phyloP scores from a whole-genome alignment of 345 rosid species.

The Garcia nutans region DNA sequence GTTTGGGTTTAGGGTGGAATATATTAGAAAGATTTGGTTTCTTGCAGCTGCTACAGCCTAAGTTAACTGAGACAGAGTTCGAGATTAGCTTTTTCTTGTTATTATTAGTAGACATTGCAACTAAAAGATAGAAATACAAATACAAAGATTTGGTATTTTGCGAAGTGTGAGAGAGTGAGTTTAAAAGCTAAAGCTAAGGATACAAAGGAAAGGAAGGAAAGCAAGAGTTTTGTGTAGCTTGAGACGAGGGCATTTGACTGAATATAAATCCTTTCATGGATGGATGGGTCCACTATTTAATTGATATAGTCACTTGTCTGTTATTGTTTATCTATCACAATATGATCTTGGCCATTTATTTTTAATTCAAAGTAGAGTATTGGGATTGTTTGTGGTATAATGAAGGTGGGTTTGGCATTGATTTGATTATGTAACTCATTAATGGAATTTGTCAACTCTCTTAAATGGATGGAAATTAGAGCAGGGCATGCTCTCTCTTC shows the following conservation, averaged over 20 bases:
- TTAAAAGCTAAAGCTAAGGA: not conserved
- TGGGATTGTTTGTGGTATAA: no score
- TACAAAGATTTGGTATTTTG: not conserved
- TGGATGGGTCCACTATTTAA: not conserved
- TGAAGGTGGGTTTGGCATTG: no score
- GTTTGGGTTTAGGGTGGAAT: slow-evolving; percentile 44
- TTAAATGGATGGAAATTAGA: no score
- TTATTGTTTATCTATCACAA: not conserved
- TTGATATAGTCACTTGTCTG: not conserved
- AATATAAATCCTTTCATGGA: not conserved
- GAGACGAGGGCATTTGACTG: not conserved
- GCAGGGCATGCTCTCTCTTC: no score
- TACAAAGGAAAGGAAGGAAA: not conserved
- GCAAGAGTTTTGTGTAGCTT: no score
- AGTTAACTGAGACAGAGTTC: slow-evolving; percentile 58
- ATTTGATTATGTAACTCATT: no score
- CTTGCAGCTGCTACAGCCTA: slow-evolving; percentile 74
- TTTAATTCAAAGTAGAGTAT: not conserved
- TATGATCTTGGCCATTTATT: slow-evolving; percentile 10
- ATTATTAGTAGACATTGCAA: slow-evolving; percentile 33
- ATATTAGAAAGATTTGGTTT: slow-evolving; percentile 49
- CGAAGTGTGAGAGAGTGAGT: not conserved
- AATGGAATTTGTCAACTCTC: no score
- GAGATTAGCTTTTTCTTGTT: slow-evolving; percentile 48
- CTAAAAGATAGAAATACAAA: not conserved